Evolutionary conservation across 441 rosid species (phyloP), one percentile per base, ranked within the genome.

Genomic region (Adansonia rubrostipa): DNA sequence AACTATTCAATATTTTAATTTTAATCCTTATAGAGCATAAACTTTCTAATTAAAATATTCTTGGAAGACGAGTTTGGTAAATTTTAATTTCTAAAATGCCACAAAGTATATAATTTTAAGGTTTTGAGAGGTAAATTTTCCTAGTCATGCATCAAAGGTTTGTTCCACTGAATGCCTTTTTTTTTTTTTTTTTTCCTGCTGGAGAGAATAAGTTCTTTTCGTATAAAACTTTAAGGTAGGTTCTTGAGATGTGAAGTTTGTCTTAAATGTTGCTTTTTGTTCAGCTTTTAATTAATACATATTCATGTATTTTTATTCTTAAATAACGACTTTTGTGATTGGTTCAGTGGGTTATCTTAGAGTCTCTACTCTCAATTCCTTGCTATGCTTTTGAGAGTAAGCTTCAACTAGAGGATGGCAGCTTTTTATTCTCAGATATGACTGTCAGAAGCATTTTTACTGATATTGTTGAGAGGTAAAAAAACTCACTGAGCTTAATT

Each of bases 311-410:
- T 36, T 36, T 36, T 36, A 36, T 36, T 36, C 40, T 36, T 36
- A 36, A 36, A 36, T 36, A 36, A 36, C 40, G 50, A 81, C 78
- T 71, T 76, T 78, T 79, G 20, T 85, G 47, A 47, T 66, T 88
- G 74, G 73, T 87, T 74, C 88, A 96, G 99, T 96, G 99, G 99
- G 85, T 85, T 80, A 90, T 97, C 85, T 87, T 96, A 79, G 97
- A 96, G 82, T 89, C 89, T 78, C 82, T 93, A 63, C 80, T 96
- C 78, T 92, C 91, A 53, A 78, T 94, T 84, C 92, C 93, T 83
- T 79, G 17, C 78, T 76, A 76, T 80, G 86, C 86, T 72, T 70
- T 82, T 80, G 85, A 82, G 83, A 87, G 83, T 82, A 89, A 91
- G 81, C 82, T 89, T 67, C 84, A 78, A 77, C 75, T 79, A 64